phyloP scores from a whole-genome alignment of 345 rosid species.

The Acer yangbiense region DNA sequence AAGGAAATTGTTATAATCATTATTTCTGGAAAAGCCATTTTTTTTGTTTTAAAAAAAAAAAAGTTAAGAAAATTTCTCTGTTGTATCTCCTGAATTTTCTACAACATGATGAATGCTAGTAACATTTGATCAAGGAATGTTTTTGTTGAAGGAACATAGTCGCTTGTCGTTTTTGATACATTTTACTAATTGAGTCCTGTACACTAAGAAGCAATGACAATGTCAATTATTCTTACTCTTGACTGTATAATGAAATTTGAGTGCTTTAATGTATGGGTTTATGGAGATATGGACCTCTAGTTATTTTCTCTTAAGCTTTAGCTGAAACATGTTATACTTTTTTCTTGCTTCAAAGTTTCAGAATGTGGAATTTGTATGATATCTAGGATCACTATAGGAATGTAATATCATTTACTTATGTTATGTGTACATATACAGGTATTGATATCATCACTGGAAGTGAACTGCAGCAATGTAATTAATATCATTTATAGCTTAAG shows the following conservation, averaged over 20 bases:
- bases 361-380: neutral
- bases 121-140: neutral
- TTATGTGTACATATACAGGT: neutral
- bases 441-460: neutral
- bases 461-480: neutral
- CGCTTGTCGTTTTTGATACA: neutral
- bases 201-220: neutral
- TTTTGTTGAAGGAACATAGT: neutral
- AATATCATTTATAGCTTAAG: neutral
- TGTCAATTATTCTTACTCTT: neutral
- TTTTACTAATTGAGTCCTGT: neutral
- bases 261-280: neutral
- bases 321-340: neutral
- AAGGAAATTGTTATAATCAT: too few relatives aligned
- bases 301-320: neutral
- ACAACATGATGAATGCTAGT: neutral
- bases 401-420: too few relatives aligned
- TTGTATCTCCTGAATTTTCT: neutral
- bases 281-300: neutral
- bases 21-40: too few relatives aligned
- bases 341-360: neutral
- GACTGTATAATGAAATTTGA: neutral
- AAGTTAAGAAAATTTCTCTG: too few relatives aligned
- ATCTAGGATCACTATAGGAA: neutral
- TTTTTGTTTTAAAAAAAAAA: too few relatives aligned